Conservation (phyloP, 768 basidiomycete genomes). For the Lactarius deliciosus region DNA sequence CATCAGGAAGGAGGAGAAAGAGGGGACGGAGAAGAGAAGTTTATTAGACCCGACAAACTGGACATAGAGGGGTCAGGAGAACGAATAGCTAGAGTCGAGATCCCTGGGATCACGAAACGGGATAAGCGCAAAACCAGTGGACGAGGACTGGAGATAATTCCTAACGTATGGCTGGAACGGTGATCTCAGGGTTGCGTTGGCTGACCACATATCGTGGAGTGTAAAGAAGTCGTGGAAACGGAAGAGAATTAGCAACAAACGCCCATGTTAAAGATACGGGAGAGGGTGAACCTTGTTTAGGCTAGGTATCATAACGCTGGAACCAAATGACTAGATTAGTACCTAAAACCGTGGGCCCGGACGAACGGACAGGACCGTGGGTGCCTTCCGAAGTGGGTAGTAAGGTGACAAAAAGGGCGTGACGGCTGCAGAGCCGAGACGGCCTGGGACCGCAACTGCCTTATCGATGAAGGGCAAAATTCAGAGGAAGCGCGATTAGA, state of each 20-base stretch:
- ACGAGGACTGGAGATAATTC: slow-evolving; percentile 18
- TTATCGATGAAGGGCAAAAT: slow-evolving; percentile 30
- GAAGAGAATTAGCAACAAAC: slow-evolving; percentile 14
- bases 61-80: slow-evolving; percentile 29
- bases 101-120: slow-evolving; percentile 25
- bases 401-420: slow-evolving; percentile 23
- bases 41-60: slow-evolving; percentile 26
- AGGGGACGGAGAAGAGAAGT: slow-evolving; percentile 29
- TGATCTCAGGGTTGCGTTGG: slow-evolving; percentile 29
- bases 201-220: slow-evolving; percentile 24
- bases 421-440: slow-evolving; percentile 26
- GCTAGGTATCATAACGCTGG: slow-evolving; percentile 23
- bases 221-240: slow-evolving; percentile 28
- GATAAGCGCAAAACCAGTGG: slow-evolving; percentile 15
- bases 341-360: slow-evolving; percentile 28
- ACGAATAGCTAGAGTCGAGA: slow-evolving; percentile 19
- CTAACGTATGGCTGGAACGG: slow-evolving; percentile 15
- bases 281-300: slow-evolving; percentile 28
- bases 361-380: slow-evolving; percentile 28
- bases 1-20: slow-evolving; percentile 30
- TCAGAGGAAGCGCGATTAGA: slow-evolving; percentile 30
- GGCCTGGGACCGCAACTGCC: slow-evolving; percentile 26
- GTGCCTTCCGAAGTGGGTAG: slow-evolving; percentile 23
- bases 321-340: slow-evolving; percentile 22
- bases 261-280: slow-evolving; percentile 28